Conservation (phyloP, 192 early-diverging fungal species). For the Cetraspora pellucida region DNA sequence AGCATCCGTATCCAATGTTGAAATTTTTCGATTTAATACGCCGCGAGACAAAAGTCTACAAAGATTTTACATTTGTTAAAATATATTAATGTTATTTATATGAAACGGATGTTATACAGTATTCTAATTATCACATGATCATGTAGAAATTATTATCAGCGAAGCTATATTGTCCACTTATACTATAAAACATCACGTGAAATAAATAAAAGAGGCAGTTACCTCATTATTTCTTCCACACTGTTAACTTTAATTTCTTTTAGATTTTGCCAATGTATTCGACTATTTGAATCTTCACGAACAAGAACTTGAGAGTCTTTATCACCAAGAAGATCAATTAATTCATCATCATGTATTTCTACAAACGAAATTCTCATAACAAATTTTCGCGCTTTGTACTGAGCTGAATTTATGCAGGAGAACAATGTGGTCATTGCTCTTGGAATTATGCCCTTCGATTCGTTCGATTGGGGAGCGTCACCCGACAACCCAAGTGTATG, state of each 20-base stretch:
- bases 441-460: conserved; percentile 66
- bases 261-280: conserved; percentile 81
- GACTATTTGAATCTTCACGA: conserved; percentile 84
- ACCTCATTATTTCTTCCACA: conserved; percentile 76
- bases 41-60: conserved; percentile 65
- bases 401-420: conserved; percentile 39
- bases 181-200: not conserved
- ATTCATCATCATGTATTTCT: conserved; percentile 95
- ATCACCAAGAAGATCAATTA: conserved; percentile 85
- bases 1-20: conserved; percentile 95
- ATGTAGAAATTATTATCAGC: too few species aligned
- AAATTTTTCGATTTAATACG: conserved; percentile 76
- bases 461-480: conserved; percentile 39
- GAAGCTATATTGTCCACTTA: too few species aligned
- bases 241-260: conserved; percentile 71
- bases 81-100: too few species aligned
- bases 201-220: conserved; percentile 35
- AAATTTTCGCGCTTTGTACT: conserved; percentile 40
- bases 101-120: conserved; percentile 1
- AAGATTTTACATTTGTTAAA: not conserved
- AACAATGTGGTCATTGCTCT: conserved; percentile 71
- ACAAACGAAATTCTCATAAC: conserved; percentile 82
- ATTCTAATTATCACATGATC: not conserved
- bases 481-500: conserved; percentile 88
- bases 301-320: conserved; percentile 66